These are phyloP conservation scores for Auriscalpium orientale DNA, from an alignment of 768 basidiomycete genomes.

Conservation along the genomic window DNA sequence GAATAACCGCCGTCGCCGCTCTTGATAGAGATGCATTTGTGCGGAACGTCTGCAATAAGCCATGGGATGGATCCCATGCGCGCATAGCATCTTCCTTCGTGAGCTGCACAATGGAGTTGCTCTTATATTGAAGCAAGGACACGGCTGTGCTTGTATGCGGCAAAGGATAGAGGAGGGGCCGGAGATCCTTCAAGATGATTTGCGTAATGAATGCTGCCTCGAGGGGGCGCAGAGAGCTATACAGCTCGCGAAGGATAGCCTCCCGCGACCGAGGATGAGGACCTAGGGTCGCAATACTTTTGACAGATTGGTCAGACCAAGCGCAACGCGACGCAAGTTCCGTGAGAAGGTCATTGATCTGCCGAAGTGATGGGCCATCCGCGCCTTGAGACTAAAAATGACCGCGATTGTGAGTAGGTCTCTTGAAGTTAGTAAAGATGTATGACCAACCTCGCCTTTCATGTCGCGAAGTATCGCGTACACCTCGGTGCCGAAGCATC, in stretches of 20 bases:
- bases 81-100: slow-evolving; percentile 58
- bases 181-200: slow-evolving; percentile 81
- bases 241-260: slow-evolving; percentile 49
- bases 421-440: background rate
- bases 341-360: slow-evolving; percentile 63
- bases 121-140: slow-evolving; percentile 50
- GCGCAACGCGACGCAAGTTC: slow-evolving; percentile 63
- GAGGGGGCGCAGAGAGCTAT: slow-evolving; percentile 46
- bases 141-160: slow-evolving; percentile 41
- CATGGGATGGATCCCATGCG: slow-evolving; percentile 57
- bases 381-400: slow-evolving; percentile 18
- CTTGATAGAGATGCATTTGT: slow-evolving; percentile 52
- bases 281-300: slow-evolving; percentile 25
- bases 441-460: slow-evolving; percentile 30
- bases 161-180: slow-evolving; percentile 70
- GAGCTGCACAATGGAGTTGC: slow-evolving; percentile 46
- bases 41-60: slow-evolving; percentile 46
- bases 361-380: slow-evolving; percentile 34
- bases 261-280: slow-evolving; percentile 23
- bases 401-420: background rate
- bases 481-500: slow-evolving; percentile 69
- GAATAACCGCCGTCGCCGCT: slow-evolving; percentile 21
- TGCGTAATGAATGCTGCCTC: slow-evolving; percentile 73
- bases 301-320: slow-evolving; percentile 49
- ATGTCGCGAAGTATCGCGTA: slow-evolving; percentile 31